A percentile compares a stretch with the other conserved stretches of the same genome.
Evolutionary conservation across 2,329 filamentous ascomycete species (phyloP).

Genomic region (Ascochyta lentis): DNA sequence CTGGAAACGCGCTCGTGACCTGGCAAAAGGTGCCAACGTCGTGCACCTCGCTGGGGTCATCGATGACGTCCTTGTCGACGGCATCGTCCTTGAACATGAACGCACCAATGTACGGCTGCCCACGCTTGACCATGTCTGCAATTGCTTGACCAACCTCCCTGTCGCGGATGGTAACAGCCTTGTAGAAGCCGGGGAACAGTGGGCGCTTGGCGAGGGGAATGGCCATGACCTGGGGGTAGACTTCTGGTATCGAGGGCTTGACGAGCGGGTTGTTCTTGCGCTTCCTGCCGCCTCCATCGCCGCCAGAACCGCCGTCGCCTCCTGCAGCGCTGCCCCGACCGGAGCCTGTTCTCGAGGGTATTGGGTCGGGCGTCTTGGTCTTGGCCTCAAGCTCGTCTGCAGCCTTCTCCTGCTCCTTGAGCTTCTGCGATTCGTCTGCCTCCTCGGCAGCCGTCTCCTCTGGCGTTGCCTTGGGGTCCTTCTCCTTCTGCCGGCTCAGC

Average conservation of each 20-base stretch:
- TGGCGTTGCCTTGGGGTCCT: slow-evolving; percentile 57
- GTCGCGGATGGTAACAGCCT: slow-evolving; percentile 95
- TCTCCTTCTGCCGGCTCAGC: slow-evolving; percentile 61
- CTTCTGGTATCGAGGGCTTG: slow-evolving; percentile 89
- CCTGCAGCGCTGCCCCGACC: slow-evolving; percentile 67
- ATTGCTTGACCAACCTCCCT: slow-evolving; percentile 90
- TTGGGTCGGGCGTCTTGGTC: slow-evolving; percentile 57
- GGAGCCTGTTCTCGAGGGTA: slow-evolving; percentile 61
- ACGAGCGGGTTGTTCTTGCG: slow-evolving; percentile 78
- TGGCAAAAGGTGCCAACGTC: slow-evolving; percentile 97
- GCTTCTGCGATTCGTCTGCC: slow-evolving; percentile 52
- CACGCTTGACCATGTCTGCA: slow-evolving; percentile 94
- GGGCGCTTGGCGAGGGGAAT: slow-evolving; percentile 94
- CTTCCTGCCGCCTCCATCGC: slow-evolving; percentile 69
- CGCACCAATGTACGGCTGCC: slow-evolving; percentile 95
- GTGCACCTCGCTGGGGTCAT: slow-evolving; percentile 88
- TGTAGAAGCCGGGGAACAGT: slow-evolving; percentile 97
- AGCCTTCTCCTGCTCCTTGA: slow-evolving; percentile 53
- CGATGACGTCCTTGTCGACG: slow-evolving; percentile 91
- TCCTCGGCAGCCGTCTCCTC: slow-evolving; percentile 49
- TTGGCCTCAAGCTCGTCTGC: slow-evolving; percentile 50
- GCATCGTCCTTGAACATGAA: slow-evolving; percentile 98
- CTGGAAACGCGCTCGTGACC: slow-evolving; percentile 94
- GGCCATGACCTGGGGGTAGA: slow-evolving; percentile 97
- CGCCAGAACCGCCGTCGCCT: slow-evolving; percentile 53